Conservation (phyloP, 164 flowering plant species). For the Saururus chinensis region DNA sequence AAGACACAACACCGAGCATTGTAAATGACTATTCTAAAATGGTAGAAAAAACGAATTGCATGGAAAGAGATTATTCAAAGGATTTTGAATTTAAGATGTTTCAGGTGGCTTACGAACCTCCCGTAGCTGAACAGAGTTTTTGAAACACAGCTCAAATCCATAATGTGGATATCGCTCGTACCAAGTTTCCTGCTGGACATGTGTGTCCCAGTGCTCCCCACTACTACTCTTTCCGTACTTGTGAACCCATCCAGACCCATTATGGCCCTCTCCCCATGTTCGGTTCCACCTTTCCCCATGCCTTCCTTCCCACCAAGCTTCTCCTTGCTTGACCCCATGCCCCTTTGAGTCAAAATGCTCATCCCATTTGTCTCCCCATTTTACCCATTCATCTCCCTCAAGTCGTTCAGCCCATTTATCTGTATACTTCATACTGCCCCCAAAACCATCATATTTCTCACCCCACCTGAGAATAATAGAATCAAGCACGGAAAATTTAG, state of each 20-base stretch:
- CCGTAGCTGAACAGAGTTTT: constrained; percentile 74
- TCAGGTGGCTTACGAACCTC: constrained; percentile 57
- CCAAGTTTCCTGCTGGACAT: constrained; percentile 75
- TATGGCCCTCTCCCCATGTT: constrained; percentile 95
- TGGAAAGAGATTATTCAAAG: no score
- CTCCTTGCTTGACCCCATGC: constrained; percentile 90
- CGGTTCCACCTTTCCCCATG: constrained; percentile 89
- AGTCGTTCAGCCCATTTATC: constrained; percentile 97
- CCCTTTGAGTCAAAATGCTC: constrained; percentile 58
- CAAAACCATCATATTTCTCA: constrained; percentile 83
- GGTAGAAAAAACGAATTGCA: no score
- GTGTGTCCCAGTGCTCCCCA: constrained; percentile 98
- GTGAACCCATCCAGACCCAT: constrained; percentile 97
- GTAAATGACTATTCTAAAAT: no score
- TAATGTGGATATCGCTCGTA: constrained; percentile 85
- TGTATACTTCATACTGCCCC: constrained; percentile 88
- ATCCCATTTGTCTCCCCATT: constrained; percentile 99
- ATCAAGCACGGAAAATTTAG: neutral
- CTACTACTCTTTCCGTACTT: constrained; percentile 95
- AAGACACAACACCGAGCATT: no score
- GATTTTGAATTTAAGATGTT: constrained; percentile 8
- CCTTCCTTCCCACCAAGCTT: constrained; percentile 94
- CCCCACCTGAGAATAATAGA: constrained; percentile 66
- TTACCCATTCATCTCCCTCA: constrained; percentile 79
- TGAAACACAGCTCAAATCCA: constrained; percentile 75